Percentiles rank a stretch among this genome's conserved stretches.
Evolutionary conservation across 2,329 filamentous ascomycete genomes (phyloP).

Genomic region (Aspergillus floridensis): DNA sequence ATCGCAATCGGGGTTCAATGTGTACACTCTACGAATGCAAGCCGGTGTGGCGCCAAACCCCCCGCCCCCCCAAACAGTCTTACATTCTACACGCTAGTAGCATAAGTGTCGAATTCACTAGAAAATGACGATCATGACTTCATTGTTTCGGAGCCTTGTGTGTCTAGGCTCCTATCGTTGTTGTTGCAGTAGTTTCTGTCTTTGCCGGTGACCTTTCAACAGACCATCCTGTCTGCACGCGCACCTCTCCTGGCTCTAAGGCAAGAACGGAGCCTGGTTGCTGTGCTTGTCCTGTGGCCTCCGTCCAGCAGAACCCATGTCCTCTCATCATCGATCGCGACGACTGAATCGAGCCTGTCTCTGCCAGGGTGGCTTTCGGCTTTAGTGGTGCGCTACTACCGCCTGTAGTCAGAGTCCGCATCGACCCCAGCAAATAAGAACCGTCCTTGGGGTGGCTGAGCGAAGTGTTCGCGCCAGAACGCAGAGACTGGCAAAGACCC

Average conservation of each 20-base stretch:
- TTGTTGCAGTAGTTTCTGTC: not conserved
- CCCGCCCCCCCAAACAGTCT: not conserved
- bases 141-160: not conserved
- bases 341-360: constrained; percentile 3
- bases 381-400: not conserved
- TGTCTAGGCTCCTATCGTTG: not conserved
- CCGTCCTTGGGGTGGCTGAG: not conserved
- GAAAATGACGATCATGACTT: not conserved
- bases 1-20: not conserved
- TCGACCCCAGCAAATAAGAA: not conserved
- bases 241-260: constrained; percentile 6
- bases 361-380: not conserved
- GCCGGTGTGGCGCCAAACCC: not conserved
- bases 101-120: not conserved
- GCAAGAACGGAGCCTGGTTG: not conserved
- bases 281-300: not conserved
- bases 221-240: constrained; percentile 9
- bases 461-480: not conserved
- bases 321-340: constrained; percentile 3
- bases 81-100: not conserved
- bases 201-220: constrained; percentile 3
- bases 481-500: not conserved
- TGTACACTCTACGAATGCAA: not conserved
- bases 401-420: not conserved
- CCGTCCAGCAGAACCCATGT: not conserved